Conservation (phyloP, 306 rosid genomes). For the Vachellia collinsii region DNA sequence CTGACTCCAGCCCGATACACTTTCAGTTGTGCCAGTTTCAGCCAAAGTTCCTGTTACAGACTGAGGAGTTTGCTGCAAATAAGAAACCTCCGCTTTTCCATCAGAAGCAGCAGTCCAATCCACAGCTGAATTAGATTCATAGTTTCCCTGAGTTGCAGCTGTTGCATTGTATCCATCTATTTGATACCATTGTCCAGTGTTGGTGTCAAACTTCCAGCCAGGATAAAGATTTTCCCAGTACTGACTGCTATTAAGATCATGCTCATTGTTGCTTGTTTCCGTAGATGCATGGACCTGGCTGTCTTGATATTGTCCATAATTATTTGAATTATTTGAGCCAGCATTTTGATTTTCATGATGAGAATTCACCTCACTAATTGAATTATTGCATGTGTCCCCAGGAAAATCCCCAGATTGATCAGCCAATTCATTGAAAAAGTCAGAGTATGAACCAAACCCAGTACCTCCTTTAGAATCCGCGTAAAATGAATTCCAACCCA, state of each 20-base stretch:
- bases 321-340: conserved; percentile 41
- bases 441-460: conserved; percentile 71
- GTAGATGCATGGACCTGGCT: conserved; percentile 46
- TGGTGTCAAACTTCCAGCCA: conserved; percentile 75
- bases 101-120: conserved; percentile 54
- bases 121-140: conserved; percentile 39
- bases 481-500: conserved; percentile 78
- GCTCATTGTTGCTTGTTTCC: conserved; percentile 46
- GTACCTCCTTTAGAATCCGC: conserved; percentile 62
- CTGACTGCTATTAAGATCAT: conserved; percentile 63
- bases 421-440: conserved; percentile 71
- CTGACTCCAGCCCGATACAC: conserved; percentile 56
- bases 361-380: conserved; percentile 37
- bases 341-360: conserved; percentile 42
- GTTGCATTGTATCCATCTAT: conserved; percentile 49
- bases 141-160: conserved; percentile 40
- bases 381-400: conserved; percentile 26
- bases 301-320: conserved; percentile 49
- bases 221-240: conserved; percentile 82
- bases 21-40: conserved; percentile 54
- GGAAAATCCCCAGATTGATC: conserved; percentile 51
- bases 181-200: conserved; percentile 78
- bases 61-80: conserved; percentile 62
- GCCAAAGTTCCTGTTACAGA: conserved; percentile 56
- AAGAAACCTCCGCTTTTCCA: conserved; percentile 49